Evolutionary conservation across 2,329 filamentous ascomycete genomes (phyloP), one percentile per base, ranked within the genome.

Genomic region (Lasiodiplodia citricola): DNA sequence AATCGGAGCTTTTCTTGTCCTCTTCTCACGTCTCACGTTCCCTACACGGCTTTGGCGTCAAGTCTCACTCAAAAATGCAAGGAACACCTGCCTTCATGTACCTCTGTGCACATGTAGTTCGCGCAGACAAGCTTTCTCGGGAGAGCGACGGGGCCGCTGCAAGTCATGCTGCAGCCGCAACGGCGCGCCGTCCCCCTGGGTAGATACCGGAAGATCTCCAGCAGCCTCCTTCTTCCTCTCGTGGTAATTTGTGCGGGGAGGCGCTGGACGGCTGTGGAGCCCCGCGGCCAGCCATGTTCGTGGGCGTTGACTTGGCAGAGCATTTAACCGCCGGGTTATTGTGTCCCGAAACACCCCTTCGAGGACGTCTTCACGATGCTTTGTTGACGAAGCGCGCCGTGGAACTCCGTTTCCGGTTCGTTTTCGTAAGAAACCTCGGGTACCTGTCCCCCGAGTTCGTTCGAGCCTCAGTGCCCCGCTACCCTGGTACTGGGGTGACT

Each of bases 261-360:
- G 60, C 60, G 44, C 52, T 38, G 60, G 21, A 52, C 11, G 60
- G 60, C 60, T 64, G 60, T 25, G 44, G 41, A 62, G 41, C 23
- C 41, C 25, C 57, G 37, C 56, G 38, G 31, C 14, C 11, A n/a
- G 31, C 38, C 8, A 16, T 21, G n/a, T 10, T 57, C 31, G 57
- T 47, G 57, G 57, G 21, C 54, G 54, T 62, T n/a, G 58, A 50
- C 58, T 62, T 62, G 58, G 58, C 58, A 18, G 35, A 13, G 57
- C 58, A 62, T 62, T 62, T 62, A 62, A 50, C 58, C 58, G 58
- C 57, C 58, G 58, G 58, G 58, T 28, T 16, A 62, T 62, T 50
- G 41, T 50, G 1, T 10, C 14, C 58, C 58, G 58, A 62, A 50
- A 23, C 56, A 8, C 13, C 3, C 41, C 38, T 35, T 56, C 14